Conservation (phyloP, 768 basidiomycete species). For the Rhodotorula babjevae region DNA sequence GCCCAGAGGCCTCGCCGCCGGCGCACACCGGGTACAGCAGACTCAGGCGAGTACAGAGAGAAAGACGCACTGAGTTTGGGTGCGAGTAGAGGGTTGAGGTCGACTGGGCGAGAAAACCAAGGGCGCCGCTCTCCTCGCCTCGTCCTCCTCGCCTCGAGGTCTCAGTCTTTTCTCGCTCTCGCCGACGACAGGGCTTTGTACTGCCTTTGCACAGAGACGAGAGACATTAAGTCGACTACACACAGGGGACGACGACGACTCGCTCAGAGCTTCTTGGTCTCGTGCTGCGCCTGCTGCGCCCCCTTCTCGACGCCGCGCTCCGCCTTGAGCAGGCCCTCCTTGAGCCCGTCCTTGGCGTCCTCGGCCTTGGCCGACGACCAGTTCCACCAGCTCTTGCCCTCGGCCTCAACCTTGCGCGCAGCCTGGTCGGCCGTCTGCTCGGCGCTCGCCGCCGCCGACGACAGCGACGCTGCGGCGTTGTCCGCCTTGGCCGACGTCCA, state of each 20-base stretch:
- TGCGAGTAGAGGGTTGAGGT: no score
- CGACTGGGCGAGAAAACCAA: no score
- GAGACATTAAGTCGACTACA: no score
- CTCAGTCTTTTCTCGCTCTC: no score
- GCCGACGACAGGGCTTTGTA: neutral
- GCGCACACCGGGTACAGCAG: no score
- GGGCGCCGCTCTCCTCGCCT: no score
- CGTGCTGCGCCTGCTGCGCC: slow-evolving; percentile 24
- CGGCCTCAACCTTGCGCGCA: slow-evolving; percentile 7
- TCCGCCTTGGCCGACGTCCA: slow-evolving; percentile 2
- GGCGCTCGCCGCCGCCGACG: slow-evolving; percentile 2
- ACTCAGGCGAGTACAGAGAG: no score
- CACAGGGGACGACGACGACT: no score
- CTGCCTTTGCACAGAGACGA: neutral
- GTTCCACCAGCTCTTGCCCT: slow-evolving; percentile 23
- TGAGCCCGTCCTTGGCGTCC: slow-evolving; percentile 25
- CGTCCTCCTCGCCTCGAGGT: no score
- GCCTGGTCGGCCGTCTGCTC: slow-evolving; percentile 6
- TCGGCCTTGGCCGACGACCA: slow-evolving; percentile 25
- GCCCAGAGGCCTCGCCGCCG: no score
- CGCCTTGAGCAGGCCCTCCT: slow-evolving; percentile 19
- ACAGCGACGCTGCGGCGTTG: slow-evolving; percentile 14
- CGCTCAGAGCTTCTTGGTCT: slow-evolving; percentile 29
- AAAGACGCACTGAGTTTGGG: no score
- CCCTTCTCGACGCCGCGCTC: slow-evolving; percentile 20